Conservation (phyloP, 306 rosid species). For the Quercus parvula region DNA sequence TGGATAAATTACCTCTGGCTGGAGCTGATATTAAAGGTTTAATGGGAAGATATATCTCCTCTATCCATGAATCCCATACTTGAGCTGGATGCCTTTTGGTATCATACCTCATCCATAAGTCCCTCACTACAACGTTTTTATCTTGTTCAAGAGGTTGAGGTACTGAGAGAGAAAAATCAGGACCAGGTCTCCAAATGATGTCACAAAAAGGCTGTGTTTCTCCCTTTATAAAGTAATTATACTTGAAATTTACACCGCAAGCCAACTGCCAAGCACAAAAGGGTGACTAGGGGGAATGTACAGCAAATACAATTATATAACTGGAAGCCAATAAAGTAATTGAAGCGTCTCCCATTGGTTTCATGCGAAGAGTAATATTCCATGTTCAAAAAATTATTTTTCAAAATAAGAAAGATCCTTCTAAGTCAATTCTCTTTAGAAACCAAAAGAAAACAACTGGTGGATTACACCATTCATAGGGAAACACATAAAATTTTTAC, state of each 20-base stretch:
- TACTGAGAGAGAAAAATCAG: slow-evolving; percentile 77
- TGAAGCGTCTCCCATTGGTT: background rate
- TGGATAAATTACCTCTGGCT: slow-evolving; percentile 60
- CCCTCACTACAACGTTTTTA: slow-evolving; percentile 56
- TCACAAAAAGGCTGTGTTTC: slow-evolving; percentile 51
- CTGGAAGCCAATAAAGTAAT: slow-evolving; percentile 16
- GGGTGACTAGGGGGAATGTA: slow-evolving; percentile 14
- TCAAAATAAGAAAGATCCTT: background rate
- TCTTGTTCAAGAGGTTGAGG: slow-evolving; percentile 44
- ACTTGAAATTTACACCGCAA: slow-evolving; percentile 69
- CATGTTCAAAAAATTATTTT: background rate
- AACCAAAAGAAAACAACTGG: background rate
- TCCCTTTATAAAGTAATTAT: slow-evolving; percentile 75
- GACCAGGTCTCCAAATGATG: slow-evolving; percentile 89
- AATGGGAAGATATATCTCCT: slow-evolving; percentile 62
- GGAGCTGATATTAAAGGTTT: slow-evolving; percentile 39
- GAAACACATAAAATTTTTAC: background rate
- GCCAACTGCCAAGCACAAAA: slow-evolving; percentile 53
- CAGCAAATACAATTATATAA: slow-evolving; percentile 7
- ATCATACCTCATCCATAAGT: slow-evolving; percentile 73
- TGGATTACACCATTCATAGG: background rate
- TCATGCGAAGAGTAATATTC: background rate
- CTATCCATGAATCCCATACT: slow-evolving; percentile 50
- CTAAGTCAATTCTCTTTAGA: background rate
- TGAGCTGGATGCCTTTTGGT: slow-evolving; percentile 36